A percentile compares a stretch with the other conserved stretches of the same genome.
Evolutionary conservation across 2,329 filamentous ascomycete species (phyloP).

Genomic region (Talaromyces sp.): DNA sequence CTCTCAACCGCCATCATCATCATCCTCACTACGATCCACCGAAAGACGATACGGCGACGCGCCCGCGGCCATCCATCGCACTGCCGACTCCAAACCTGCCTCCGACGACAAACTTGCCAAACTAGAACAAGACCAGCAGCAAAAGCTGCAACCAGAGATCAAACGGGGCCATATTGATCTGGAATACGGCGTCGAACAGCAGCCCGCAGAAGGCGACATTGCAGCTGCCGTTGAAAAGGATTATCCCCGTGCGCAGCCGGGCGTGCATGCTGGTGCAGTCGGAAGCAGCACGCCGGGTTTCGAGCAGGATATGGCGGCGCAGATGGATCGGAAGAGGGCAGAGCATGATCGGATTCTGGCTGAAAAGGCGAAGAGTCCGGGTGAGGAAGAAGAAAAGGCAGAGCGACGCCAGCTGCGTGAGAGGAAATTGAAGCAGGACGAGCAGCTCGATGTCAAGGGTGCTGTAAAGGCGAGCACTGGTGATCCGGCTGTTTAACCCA

Average conservation of each 20-base stretch:
- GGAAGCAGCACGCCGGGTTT: conserved; percentile 24
- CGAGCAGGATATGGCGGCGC: conserved; percentile 28
- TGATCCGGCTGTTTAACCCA: conserved; percentile 19
- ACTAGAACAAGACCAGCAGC: conserved; percentile 15
- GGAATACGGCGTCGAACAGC: conserved; percentile 32
- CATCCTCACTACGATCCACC: background rate
- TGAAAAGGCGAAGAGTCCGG: conserved; percentile 19
- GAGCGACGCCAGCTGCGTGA: conserved; percentile 23
- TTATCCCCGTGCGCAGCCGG: conserved; percentile 23
- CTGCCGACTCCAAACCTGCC: conserved; percentile 23
- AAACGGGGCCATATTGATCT: conserved; percentile 22
- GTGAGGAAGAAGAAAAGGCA: background rate
- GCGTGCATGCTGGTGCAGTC: conserved; percentile 31
- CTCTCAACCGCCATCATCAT: background rate
- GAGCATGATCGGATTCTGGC: conserved; percentile 29
- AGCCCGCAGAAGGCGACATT: conserved; percentile 31
- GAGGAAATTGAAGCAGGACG: conserved; percentile 22
- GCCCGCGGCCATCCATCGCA: conserved; percentile 20
- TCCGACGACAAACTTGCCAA: conserved; percentile 20
- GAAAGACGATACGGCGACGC: conserved; percentile 20
- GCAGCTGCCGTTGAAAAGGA: conserved; percentile 25
- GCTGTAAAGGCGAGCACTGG: conserved; percentile 24
- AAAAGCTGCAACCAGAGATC: conserved; percentile 15
- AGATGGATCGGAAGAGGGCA: conserved; percentile 29
- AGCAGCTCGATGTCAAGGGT: conserved; percentile 23